Evolutionary conservation across 2,329 filamentous ascomycete genomes (phyloP), one percentile per base, ranked within the genome.

Genomic region (Calonectria naviculata): DNA sequence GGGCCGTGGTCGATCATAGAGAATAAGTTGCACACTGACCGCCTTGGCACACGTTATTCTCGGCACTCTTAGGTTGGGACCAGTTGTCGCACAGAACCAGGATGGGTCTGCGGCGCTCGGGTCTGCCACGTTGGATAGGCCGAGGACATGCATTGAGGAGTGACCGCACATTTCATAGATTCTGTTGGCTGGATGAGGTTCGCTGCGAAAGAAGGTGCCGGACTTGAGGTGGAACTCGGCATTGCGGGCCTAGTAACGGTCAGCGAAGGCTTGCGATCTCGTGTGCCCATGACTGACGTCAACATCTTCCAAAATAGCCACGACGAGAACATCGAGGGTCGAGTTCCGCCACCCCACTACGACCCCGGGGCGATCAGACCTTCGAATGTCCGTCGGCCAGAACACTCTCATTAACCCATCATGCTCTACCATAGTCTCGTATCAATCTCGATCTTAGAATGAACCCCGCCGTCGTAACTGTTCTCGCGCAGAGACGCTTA

Each of bases 331-430:
- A 83, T 99, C 97, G 64, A 95, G 87, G 58, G 93, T 92, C 42
- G 96, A 98, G 83, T 99, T 99, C 79, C 93, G 92, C 95, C 96
- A 99, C 80, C 97, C 97, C 56, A 99, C 94, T 74, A 99, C 91
- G 71, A 98, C 94, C 52, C 96, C 97, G 47, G 94, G 91, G 68
- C 90, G 88, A 76, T 91, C 90, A 67, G 92, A 93, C 83, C 88
- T 89, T 66, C 90, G 89, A 80, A 94, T 91, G 85, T 97, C 95
- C 80, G 93, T 93, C 79, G 97, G 97, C 97, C 97, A 99, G 87
- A 99, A 98, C 86, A 99, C 92, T 87, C 97, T 95, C 92, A 98
- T 95, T 87, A 98, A 88, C 80, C 94, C 95, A 94, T 97, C 90
- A 88, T 91, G 88, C 85, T 90, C 90, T 87, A 90, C 87, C 90